These are phyloP conservation scores for Globisporangium rhizosaccharum DNA, from an alignment of 352 stramenopile genomes.

Conservation along the genomic window DNA sequence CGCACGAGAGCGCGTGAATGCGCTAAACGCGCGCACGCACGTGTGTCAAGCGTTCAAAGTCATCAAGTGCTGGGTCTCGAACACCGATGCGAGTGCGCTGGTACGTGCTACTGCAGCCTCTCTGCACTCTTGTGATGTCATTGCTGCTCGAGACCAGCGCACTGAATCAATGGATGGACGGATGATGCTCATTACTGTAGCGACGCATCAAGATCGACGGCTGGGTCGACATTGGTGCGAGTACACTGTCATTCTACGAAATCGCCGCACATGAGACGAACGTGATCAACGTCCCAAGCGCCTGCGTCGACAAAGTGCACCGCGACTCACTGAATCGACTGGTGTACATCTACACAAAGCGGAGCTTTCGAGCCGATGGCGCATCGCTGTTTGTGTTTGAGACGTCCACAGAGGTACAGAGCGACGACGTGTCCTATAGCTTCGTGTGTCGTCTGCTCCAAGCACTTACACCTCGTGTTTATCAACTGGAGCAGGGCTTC, in stretches of 20 bases:
- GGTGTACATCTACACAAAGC: constrained; percentile 18
- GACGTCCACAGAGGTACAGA: constrained; percentile 3
- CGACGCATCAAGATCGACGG: constrained; percentile 34
- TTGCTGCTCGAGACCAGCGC: neutral
- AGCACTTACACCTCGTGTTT: neutral
- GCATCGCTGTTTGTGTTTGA: constrained; percentile 14
- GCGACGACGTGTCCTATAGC: too few species aligned
- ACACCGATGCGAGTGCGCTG: constrained; percentile 13
- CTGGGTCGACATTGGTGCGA: constrained; percentile 48
- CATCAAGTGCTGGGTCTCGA: constrained; percentile 27
- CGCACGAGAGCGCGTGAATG: constrained; percentile 21
- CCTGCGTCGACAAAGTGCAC: constrained; percentile 34
- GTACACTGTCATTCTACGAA: constrained; percentile 47
- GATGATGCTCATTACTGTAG: constrained; percentile 12
- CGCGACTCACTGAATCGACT: constrained; percentile 22
- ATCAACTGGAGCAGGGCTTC: neutral
- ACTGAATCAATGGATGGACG: neutral
- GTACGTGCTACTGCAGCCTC: constrained; percentile 11
- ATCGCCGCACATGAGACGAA: constrained; percentile 28
- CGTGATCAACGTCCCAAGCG: constrained; percentile 52
- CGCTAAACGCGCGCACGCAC: constrained; percentile 19
- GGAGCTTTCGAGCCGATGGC: constrained; percentile 5
- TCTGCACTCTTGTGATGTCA: neutral
- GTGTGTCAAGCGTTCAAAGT: constrained; percentile 22
- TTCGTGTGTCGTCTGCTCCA: too few species aligned